Base-by-base conservation (phyloP, 805 yeast genomes). In the Sugiyamaella boreocaroliniensis region DNA sequence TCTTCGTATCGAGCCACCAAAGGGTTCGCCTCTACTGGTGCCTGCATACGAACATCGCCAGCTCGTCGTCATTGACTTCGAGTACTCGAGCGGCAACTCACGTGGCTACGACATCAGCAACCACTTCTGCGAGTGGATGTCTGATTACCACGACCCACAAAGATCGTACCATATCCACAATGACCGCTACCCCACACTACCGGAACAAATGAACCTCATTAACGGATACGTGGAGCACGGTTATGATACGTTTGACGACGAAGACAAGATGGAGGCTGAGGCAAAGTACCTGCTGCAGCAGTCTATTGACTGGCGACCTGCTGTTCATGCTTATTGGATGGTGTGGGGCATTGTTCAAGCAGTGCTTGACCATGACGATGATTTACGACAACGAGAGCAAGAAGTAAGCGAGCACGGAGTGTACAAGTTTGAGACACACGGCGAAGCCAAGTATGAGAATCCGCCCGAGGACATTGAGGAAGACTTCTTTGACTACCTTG, bases 91-190 rank as follows among this genome's bases (percentile, higher is more conserved):
- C 0, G 82, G 95, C 10, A 93, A 90, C 64, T 75, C 83, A 45
- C 89, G 96, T 1, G 96, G 95, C 1, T 88, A 76, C 65, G 99
- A 93, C 66, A 79, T 93, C 52, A 90, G 90, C 12, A 90, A 93
- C 67, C 99, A 93, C 71, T 86, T 93, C 60, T 79, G 86, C 58
- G 99, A 92, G 71, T 92, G 99, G 99, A 93, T 90, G 97, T 78
- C 88, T 47, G 89, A 93, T 71, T 93, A 92, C 66, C 87, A 85
- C 63, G 79, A 81, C 59, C 78, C 82, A 0, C 71, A 74, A 16
- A 69, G 74, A 14, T 74, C 80, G 1, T 80, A 85, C 65, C 78
- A 69, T 52, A 71, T 86, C n/a, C 75, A 78, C 60, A 72, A 70
- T 34, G 70, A 76, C 11, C 69, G 71, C 40, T 93, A 78, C 68